These are phyloP conservation scores for Inonotus hispidus DNA, from an alignment of 1,284 basidiomycete genomes.

Conservation along the genomic window DNA sequence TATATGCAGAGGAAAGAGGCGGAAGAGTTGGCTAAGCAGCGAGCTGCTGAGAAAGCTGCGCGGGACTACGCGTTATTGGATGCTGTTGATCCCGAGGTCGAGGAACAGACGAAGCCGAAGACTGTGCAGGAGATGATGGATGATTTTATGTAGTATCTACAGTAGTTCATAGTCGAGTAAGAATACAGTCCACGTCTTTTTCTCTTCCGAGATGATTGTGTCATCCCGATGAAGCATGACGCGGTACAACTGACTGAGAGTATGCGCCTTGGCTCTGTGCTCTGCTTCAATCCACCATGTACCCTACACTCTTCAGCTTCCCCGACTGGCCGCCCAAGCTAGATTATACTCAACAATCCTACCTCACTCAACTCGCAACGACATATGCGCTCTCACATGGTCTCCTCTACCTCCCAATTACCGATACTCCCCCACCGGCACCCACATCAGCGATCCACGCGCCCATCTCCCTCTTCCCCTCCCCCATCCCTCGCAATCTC, in stretches of 20 bases:
- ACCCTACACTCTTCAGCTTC: conserved; percentile 1
- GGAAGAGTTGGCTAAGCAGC: conserved; percentile 53
- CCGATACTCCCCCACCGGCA: conserved; percentile 41
- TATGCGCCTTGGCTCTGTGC: not conserved
- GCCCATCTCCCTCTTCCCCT: conserved; percentile 83
- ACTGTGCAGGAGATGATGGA: conserved; percentile 20
- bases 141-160: conserved; percentile 23
- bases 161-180: conserved; percentile 17
- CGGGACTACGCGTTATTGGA: conserved; percentile 69
- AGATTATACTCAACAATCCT: not conserved
- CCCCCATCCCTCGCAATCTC: conserved; percentile 75
- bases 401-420: conserved; percentile 69
- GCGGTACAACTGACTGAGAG: not conserved
- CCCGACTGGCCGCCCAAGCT: conserved; percentile 13
- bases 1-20: conserved; percentile 64
- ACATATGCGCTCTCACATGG: conserved; percentile 86
- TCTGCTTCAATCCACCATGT: not conserved
- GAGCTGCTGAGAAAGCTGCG: conserved; percentile 74
- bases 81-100: conserved; percentile 40
- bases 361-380: conserved; percentile 61
- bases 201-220: not conserved
- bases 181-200: no score
- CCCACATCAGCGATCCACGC: conserved; percentile 82
- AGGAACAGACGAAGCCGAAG: conserved; percentile 42
- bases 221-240: not conserved